Conservation (phyloP, 805 yeast species). For the Candida cerambycidarum region DNA sequence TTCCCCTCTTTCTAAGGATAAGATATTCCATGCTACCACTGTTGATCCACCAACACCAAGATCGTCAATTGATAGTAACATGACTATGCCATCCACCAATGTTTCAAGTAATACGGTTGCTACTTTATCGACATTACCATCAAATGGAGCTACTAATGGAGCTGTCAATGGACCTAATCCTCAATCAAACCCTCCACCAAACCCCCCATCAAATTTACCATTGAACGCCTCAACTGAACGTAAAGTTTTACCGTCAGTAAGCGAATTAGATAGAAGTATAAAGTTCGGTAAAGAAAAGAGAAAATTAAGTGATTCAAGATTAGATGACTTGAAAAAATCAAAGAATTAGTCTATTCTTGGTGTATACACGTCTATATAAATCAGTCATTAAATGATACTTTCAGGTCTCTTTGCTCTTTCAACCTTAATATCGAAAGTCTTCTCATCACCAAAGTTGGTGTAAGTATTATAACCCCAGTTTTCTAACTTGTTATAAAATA, state of each 20-base stretch:
- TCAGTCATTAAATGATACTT: background rate
- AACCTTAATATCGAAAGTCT: constrained; percentile 5
- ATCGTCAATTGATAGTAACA: constrained; percentile 8
- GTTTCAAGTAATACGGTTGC: constrained; percentile 6
- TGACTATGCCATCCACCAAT: background rate
- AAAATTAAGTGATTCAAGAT: constrained; percentile 9
- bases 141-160: background rate
- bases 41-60: constrained; percentile 18
- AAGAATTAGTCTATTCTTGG: no score
- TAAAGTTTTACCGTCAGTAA: constrained; percentile 34
- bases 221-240: constrained; percentile 1
- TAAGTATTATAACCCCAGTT: constrained; percentile 30
- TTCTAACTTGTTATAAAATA: constrained; percentile 32
- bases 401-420: constrained; percentile 8
- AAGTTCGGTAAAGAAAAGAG: constrained; percentile 15
- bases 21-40: constrained; percentile 10
- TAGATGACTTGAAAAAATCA: constrained; percentile 8
- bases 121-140: constrained; percentile 1
- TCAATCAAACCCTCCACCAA: no score
- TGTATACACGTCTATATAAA: no score
- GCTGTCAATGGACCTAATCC: background rate
- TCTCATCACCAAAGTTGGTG: constrained; percentile 10
- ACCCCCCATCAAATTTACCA: no score
- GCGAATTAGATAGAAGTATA: constrained; percentile 35
- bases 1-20: constrained; percentile 14